A percentile compares a stretch with the other conserved stretches of the same genome.
phyloP scores from a whole-genome alignment of 768 basidiomycete species.

The Boletus insuetus region DNA sequence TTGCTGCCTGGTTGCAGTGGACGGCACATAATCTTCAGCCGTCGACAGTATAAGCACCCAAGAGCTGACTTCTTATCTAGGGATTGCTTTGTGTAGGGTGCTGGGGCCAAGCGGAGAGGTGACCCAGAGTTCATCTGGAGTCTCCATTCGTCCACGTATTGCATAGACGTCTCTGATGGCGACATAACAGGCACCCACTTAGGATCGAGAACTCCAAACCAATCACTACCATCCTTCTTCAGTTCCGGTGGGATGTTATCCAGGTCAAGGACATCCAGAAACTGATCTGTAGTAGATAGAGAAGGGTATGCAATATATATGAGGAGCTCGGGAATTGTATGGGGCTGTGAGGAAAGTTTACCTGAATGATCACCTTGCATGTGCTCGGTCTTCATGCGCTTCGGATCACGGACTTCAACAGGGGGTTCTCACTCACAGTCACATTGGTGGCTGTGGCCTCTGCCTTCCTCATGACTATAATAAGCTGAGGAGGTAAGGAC shows the following conservation, averaged over 20 bases:
- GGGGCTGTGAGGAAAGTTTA: constrained; percentile 29
- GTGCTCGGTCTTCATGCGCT: constrained; percentile 57
- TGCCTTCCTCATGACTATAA: constrained; percentile 37
- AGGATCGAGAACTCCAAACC: constrained; percentile 87
- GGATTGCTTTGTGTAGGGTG: too few relatives aligned
- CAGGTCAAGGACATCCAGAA: constrained; percentile 33
- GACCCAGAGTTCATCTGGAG: too few relatives aligned
- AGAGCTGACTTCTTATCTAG: too few relatives aligned
- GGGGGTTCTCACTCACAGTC: constrained; percentile 47
- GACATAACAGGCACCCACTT: constrained; percentile 79
- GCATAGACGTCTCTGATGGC: too few relatives aligned
- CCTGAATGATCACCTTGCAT: constrained; percentile 44
- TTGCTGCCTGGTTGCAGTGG: too few relatives aligned
- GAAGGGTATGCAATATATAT: constrained; percentile 26
- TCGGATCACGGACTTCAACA: constrained; percentile 52
- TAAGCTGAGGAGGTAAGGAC: constrained; percentile 34
- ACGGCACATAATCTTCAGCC: too few relatives aligned
- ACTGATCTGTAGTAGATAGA: constrained; percentile 32
- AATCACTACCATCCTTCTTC: constrained; percentile 73
- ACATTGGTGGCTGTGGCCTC: constrained; percentile 37
- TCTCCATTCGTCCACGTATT: too few relatives aligned
- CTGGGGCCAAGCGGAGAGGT: too few relatives aligned
- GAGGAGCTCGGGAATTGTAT: constrained; percentile 33
- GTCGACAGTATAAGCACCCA: too few relatives aligned
- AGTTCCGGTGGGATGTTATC: constrained; percentile 31